phyloP scores from a whole-genome alignment of 1,139 yeast genomes.

The Pneumocystis jirovecii region DNA sequence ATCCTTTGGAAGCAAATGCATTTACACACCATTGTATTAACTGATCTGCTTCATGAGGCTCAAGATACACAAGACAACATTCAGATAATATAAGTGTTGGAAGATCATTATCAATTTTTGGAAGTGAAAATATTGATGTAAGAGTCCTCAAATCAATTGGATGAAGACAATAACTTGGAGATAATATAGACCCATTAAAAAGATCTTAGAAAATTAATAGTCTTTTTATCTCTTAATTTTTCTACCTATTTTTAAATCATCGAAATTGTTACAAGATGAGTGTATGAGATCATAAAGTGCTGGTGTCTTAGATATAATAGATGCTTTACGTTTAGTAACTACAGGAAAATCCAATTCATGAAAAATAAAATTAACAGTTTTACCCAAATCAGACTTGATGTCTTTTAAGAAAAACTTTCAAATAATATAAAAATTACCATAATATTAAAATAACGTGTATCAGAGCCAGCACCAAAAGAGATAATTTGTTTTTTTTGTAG shows the following conservation, averaged over 20 bases:
- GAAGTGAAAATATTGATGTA: constrained; percentile 12
- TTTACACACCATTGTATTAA: constrained; percentile 31
- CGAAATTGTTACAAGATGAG: constrained; percentile 6
- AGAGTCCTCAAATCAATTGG: constrained; percentile 40
- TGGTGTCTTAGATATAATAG: constrained; percentile 29
- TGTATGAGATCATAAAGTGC: constrained; percentile 5
- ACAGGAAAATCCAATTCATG: constrained; percentile 66
- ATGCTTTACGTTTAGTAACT: constrained; percentile 45
- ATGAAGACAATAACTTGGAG: constrained; percentile 35
- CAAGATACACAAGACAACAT: constrained; percentile 75
- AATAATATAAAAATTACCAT: constrained; percentile 19
- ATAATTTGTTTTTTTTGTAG: constrained; percentile 41
- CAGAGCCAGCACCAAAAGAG: constrained; percentile 94
- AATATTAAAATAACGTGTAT: constrained; percentile 52
- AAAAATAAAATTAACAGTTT: constrained; percentile 27
- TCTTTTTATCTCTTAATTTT: background rate
- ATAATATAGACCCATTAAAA: background rate
- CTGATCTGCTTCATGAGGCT: constrained; percentile 39
- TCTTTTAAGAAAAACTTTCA: background rate
- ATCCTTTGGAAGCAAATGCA: constrained; percentile 8
- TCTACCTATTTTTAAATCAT: background rate
- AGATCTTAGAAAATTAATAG: background rate
- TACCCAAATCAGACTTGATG: background rate
- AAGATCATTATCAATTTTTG: constrained; percentile 25
- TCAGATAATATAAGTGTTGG: constrained; percentile 76